A percentile compares a stretch with the other conserved stretches of the same genome.
phyloP scores from a whole-genome alignment of 495 filamentous ascomycete genomes.

The Neurospora sp. region DNA sequence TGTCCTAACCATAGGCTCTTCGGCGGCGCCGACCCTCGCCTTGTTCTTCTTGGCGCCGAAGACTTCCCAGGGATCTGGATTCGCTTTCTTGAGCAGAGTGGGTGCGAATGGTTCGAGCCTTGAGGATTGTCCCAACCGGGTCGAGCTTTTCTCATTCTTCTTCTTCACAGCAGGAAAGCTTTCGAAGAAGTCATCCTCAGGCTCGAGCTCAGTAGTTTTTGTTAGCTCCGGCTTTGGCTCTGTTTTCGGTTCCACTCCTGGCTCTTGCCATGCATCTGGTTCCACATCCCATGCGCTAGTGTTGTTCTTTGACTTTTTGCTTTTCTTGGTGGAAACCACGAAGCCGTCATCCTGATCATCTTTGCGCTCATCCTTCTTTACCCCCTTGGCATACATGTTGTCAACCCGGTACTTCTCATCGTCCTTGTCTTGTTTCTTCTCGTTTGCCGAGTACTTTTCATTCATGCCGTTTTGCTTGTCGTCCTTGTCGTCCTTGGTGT shows the following conservation, averaged over 20 bases:
- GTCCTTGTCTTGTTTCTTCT: constrained; percentile 5
- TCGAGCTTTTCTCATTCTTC: constrained; percentile 19
- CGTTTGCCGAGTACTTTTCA: not conserved
- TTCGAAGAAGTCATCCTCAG: constrained; percentile 11
- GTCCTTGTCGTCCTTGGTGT: not conserved
- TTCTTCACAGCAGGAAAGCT: constrained; percentile 11
- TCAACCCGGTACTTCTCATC: constrained; percentile 8
- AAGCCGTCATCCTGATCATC: constrained; percentile 26
- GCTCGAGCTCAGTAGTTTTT: constrained; percentile 4
- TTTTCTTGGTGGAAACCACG: constrained; percentile 11
- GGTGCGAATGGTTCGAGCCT: not conserved
- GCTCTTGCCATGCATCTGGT: constrained; percentile 20
- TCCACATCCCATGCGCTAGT: constrained; percentile 17
- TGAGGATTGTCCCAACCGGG: constrained; percentile 12
- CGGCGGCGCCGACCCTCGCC: constrained; percentile 14
- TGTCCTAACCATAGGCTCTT: constrained; percentile 9
- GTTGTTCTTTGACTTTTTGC: constrained; percentile 32
- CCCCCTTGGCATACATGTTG: constrained; percentile 5
- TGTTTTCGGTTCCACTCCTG: constrained; percentile 16
- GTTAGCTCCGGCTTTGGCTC: constrained; percentile 20
- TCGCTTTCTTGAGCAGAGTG: not conserved
- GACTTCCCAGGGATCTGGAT: constrained; percentile 7
- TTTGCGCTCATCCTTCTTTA: constrained; percentile 13
- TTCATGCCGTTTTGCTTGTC: not conserved
- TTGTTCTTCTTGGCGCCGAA: constrained; percentile 20